A percentile compares a stretch with the other conserved stretches of the same genome.
These are phyloP conservation scores for Diaporthe citri DNA, from an alignment of 2,329 filamentous ascomycete genomes.

Conservation along the genomic window DNA sequence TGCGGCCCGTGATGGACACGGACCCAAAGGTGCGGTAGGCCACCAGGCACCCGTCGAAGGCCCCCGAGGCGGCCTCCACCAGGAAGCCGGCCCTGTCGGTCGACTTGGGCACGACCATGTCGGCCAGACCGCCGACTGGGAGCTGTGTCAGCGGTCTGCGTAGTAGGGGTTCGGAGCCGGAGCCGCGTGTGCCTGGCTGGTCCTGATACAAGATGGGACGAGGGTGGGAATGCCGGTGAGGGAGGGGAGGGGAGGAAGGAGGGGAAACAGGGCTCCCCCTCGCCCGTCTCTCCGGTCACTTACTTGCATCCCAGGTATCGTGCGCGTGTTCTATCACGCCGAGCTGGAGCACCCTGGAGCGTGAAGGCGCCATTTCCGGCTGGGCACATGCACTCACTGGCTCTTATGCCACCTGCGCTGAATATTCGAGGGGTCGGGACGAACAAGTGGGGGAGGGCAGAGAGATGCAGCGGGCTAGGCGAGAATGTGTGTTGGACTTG, in stretches of 20 bases:
- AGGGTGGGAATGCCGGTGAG: not conserved
- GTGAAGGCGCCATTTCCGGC: slow-evolving; percentile 21
- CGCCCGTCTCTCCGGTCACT: not conserved
- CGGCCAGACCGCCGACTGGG: slow-evolving; percentile 67
- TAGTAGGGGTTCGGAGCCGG: not conserved
- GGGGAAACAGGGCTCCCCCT: no score
- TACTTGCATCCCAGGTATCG: slow-evolving; percentile 68
- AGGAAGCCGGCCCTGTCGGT: slow-evolving; percentile 76
- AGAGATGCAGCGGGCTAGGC: not conserved
- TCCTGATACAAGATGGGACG: not conserved
- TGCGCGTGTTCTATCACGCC: slow-evolving; percentile 75
- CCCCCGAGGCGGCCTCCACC: slow-evolving; percentile 73
- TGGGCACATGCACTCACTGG: not conserved
- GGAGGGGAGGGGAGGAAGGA: no score
- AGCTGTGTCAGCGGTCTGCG: not conserved
- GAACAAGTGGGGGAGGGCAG: not conserved
- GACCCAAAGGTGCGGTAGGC: slow-evolving; percentile 80
- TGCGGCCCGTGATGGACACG: slow-evolving; percentile 71
- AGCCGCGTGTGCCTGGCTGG: not conserved
- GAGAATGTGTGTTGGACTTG: not conserved
- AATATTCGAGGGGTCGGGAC: not conserved
- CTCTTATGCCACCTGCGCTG: not conserved
- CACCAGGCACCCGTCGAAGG: slow-evolving; percentile 73
- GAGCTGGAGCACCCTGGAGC: slow-evolving; percentile 71
- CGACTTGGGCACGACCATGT: slow-evolving; percentile 73